Evolutionary conservation across 1,139 yeast genomes (phyloP), one percentile per base, ranked within the genome.

Genomic region (Saccharomyces hybrid): DNA sequence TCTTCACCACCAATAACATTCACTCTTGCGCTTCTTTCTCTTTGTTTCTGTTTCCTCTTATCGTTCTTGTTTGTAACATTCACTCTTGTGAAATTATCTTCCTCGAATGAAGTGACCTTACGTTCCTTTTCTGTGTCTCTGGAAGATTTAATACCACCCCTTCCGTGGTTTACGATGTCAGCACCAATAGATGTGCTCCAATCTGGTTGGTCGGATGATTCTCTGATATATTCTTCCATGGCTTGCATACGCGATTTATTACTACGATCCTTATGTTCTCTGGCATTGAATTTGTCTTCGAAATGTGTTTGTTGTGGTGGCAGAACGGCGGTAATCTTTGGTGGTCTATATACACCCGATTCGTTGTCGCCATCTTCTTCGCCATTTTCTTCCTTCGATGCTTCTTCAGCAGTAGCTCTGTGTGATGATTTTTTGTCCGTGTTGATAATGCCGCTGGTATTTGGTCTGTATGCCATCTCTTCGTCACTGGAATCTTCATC

Each of bases 1-100:
- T 93, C 97, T 73, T 93, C 98, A 63, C 99, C 99, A 62, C 88
- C 91, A 73, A 91, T 89, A 50, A 81, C 80, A 68, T 85, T 82
- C 54, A 84, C 84, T 61, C 81, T 79, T 62, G 86, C 82, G 61
- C 70, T 70, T 53, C 74, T 69, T 52, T 77, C 77, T 49, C 77
- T 78, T 57, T 71, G 73, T 62, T 78, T 80, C 56, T 77, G 75
- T 67, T 84, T 86, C 59, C 80, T 81, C 62, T 75, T 75, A 61
- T 78, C 80, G 14, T 76, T 72, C 72, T 88, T 87, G 70, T 87
- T 87, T n/a, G 86, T 80, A 1, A 82, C 77, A 28, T 75, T 73
- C 64, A 95, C 78, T 73, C 99, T 84, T 2, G 88, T 83, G 75
- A 90, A 93, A 68, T 95, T 95, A 58, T 83, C 85, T 73, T 95